These are phyloP conservation scores for Suhomyces choctaworum DNA, from an alignment of 1,139 yeast genomes.

Conservation along the genomic window DNA sequence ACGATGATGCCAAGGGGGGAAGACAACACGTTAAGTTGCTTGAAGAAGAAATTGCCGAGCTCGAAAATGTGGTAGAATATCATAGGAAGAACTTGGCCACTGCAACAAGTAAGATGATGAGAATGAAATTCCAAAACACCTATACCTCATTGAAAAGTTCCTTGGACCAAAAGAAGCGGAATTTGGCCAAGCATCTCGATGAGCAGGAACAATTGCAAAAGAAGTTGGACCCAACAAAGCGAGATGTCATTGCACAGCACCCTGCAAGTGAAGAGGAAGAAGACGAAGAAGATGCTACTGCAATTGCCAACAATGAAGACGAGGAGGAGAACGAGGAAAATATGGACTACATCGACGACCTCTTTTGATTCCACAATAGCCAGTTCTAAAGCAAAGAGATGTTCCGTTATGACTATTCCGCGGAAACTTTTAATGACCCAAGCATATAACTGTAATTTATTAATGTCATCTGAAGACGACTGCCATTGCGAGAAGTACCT, in stretches of 20 bases:
- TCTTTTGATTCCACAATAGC: no score
- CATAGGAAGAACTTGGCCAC: constrained; percentile 73
- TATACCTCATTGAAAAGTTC: constrained; percentile 79
- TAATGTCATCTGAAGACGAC: no score
- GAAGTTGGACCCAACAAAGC: constrained; percentile 19
- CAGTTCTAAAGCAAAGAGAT: no score
- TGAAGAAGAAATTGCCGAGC: constrained; percentile 81
- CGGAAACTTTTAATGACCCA: constrained; percentile 2
- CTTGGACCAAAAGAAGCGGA: constrained; percentile 76
- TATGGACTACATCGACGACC: constrained; percentile 13
- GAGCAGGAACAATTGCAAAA: constrained; percentile 25
- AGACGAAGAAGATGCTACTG: constrained; percentile 17
- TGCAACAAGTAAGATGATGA: constrained; percentile 84
- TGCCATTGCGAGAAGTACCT: no score
- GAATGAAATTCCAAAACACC: constrained; percentile 82
- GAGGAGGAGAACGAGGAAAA: constrained; percentile 14
- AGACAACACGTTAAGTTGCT: constrained; percentile 74
- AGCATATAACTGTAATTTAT: constrained; percentile 3
- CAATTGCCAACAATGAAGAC: constrained; percentile 14
- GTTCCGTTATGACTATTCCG: no score
- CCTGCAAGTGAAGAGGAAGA: constrained; percentile 19
- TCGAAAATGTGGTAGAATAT: constrained; percentile 75
- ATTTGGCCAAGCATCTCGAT: constrained; percentile 46
- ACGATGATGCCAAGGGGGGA: constrained; percentile 33
- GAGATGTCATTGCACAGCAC: constrained; percentile 15